These are phyloP conservation scores for Diaporthe sp. DNA, from an alignment of 2,329 filamentous ascomycete species.

Conservation along the genomic window DNA sequence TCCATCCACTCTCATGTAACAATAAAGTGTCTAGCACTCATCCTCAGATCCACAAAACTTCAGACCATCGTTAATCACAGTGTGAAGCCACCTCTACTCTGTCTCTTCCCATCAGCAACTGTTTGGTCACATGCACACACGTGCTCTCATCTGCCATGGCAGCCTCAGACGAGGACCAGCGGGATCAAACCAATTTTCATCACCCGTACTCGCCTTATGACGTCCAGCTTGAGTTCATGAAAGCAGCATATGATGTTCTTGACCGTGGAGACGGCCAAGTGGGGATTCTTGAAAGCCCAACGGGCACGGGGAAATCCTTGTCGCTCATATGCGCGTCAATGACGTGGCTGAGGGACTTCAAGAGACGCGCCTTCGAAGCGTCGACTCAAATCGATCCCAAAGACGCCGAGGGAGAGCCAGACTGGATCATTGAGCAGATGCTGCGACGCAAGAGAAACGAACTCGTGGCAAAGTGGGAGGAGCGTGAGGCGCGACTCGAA, in stretches of 20 bases:
- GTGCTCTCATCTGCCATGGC: constrained; percentile 14
- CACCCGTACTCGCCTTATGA: constrained; percentile 91
- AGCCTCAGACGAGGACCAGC: not conserved
- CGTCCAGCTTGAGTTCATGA: constrained; percentile 92
- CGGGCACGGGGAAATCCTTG: constrained; percentile 89
- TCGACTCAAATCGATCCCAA: constrained; percentile 61
- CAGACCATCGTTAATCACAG: rapidly evolving
- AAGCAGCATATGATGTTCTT: constrained; percentile 82
- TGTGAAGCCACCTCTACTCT: rapidly evolving
- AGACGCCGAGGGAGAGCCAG: constrained; percentile 76
- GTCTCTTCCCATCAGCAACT: not conserved
- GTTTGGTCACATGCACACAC: not conserved
- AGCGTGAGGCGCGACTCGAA: constrained; percentile 80
- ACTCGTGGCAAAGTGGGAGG: constrained; percentile 75
- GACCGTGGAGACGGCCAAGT: constrained; percentile 79
- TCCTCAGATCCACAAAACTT: not conserved
- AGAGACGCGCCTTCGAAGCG: constrained; percentile 71
- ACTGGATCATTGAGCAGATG: constrained; percentile 87
- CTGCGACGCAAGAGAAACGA: constrained; percentile 77
- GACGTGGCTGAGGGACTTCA: constrained; percentile 91
- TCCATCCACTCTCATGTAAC: not conserved
- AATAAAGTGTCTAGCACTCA: not conserved
- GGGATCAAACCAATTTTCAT: constrained; percentile 74
- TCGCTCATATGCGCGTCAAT: constrained; percentile 91
- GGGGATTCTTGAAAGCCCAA: constrained; percentile 94